phyloP scores from a whole-genome alignment of 1,284 basidiomycete species.

The Sphaerobolus stellatus region DNA sequence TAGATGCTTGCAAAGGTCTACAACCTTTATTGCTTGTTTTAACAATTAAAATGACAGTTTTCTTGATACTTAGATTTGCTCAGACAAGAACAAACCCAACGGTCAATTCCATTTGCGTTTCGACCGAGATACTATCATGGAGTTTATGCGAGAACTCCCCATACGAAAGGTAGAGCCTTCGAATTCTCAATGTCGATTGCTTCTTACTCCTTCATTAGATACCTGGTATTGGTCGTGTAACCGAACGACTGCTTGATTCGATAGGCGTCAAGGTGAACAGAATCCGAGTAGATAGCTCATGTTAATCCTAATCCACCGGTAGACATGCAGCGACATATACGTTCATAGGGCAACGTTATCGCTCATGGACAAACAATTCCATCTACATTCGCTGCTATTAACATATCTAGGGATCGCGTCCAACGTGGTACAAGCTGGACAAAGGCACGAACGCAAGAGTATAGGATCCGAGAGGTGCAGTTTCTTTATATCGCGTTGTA shows the following conservation, averaged over 20 bases:
- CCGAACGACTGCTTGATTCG: slow-evolving; percentile 81
- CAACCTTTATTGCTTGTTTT: background rate
- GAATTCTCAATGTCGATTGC: slow-evolving; percentile 14
- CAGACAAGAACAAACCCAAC: slow-evolving; percentile 96
- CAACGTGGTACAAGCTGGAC: slow-evolving; percentile 73
- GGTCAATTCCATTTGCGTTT: slow-evolving; percentile 83
- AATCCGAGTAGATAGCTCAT: background rate
- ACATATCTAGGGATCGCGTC: slow-evolving; percentile 84
- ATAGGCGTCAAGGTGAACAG: slow-evolving; percentile 74
- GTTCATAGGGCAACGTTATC: slow-evolving; percentile 67
- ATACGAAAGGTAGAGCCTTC: slow-evolving; percentile 57
- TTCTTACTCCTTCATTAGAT: too few relatives aligned
- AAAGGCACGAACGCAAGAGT: slow-evolving; percentile 81
- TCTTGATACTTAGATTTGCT: slow-evolving; percentile 69
- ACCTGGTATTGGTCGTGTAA: slow-evolving; percentile 85
- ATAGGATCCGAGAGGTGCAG: slow-evolving; percentile 83
- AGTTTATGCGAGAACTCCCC: slow-evolving; percentile 73
- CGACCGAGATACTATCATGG: slow-evolving; percentile 59
- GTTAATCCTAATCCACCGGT: slow-evolving; percentile 8
- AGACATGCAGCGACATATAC: slow-evolving; percentile 89
- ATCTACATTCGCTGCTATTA: slow-evolving; percentile 67
- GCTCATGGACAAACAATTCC: slow-evolving; percentile 85
- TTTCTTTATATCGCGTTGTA: background rate
- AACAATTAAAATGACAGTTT: background rate
- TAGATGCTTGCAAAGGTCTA: slow-evolving; percentile 74